Evolutionary conservation across 1,284 basidiomycete species (phyloP).

Genomic region (Irpex sp.): DNA sequence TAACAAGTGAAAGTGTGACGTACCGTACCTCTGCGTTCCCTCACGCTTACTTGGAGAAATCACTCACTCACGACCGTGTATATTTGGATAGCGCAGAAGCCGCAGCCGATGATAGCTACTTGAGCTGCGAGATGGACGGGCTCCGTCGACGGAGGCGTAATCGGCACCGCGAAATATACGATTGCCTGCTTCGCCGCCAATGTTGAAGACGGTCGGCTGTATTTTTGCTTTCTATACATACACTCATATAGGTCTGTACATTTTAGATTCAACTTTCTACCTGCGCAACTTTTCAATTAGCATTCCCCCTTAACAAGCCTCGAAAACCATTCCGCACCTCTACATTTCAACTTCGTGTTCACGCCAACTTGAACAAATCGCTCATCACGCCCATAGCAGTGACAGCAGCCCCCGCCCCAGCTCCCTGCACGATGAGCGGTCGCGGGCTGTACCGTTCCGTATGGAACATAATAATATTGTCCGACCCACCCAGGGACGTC

Average conservation of each 20-base stretch:
- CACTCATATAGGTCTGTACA: background rate
- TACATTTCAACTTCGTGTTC: background rate
- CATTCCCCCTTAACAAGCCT: too few relatives aligned
- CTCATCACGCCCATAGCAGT: conserved; percentile 97
- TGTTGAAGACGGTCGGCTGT: background rate
- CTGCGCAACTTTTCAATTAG: background rate
- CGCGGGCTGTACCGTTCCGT: conserved; percentile 83
- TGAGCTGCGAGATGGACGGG: too few relatives aligned
- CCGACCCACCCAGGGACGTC: conserved; percentile 90
- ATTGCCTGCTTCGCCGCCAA: background rate
- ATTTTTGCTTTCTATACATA: background rate
- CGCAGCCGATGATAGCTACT: background rate
- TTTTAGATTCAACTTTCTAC: background rate
- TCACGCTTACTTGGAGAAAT: too few relatives aligned
- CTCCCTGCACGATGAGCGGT: conserved; percentile 90
- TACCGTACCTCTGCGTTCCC: too few relatives aligned
- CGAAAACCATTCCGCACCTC: too few relatives aligned
- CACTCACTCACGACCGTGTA: background rate
- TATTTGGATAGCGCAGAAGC: background rate
- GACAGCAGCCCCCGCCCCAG: conserved; percentile 94
- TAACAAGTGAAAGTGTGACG: too few relatives aligned
- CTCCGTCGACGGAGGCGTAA: background rate
- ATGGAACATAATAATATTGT: conserved; percentile 98
- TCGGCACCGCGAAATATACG: background rate
- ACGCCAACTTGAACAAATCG: conserved; percentile 65